phyloP scores from a whole-genome alignment of 2,329 filamentous ascomycete genomes.

The Botrytis deweyae region DNA sequence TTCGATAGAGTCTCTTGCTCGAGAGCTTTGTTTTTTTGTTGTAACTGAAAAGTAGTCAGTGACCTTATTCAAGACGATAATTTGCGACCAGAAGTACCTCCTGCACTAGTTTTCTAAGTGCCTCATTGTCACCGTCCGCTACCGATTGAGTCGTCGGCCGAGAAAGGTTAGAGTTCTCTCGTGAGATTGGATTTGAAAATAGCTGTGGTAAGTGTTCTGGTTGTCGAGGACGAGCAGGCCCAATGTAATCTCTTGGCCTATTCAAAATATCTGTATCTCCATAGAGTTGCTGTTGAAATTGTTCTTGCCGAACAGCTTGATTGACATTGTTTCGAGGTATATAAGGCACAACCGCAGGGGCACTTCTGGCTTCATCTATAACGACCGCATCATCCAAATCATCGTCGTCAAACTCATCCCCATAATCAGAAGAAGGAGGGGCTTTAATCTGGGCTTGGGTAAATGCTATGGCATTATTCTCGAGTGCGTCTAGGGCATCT shows the following conservation, averaged over 20 bases:
- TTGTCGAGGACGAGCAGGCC: conserved; percentile 24
- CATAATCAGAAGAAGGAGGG: conserved; percentile 41
- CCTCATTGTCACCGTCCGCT: conserved; percentile 25
- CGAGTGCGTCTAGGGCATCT: conserved; percentile 59
- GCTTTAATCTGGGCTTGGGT: conserved; percentile 42
- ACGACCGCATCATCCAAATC: conserved; percentile 57
- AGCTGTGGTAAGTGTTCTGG: conserved; percentile 12
- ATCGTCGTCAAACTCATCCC: conserved; percentile 40
- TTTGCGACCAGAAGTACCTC: conserved; percentile 29
- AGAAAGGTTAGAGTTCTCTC: conserved; percentile 26
- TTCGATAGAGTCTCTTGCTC: conserved; percentile 60
- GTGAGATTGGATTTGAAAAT: conserved; percentile 17
- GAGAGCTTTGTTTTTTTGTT: conserved; percentile 55
- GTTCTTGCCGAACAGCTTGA: conserved; percentile 28
- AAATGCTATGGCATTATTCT: conserved; percentile 61
- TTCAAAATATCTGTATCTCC: conserved; percentile 22
- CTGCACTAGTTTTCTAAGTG: conserved; percentile 33
- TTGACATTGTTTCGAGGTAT: conserved; percentile 25
- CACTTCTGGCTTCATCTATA: conserved; percentile 39
- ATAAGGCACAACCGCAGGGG: conserved; percentile 26
- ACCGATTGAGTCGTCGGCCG: conserved; percentile 27
- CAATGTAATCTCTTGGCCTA: conserved; percentile 20
- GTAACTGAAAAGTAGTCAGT: conserved; percentile 33
- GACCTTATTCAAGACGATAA: not conserved
- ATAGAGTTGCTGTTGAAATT: conserved; percentile 33